A percentile compares a stretch with the other conserved stretches of the same genome.
phyloP scores from a whole-genome alignment of 768 basidiomycete genomes.

The Hypsizygus marmoreus region DNA sequence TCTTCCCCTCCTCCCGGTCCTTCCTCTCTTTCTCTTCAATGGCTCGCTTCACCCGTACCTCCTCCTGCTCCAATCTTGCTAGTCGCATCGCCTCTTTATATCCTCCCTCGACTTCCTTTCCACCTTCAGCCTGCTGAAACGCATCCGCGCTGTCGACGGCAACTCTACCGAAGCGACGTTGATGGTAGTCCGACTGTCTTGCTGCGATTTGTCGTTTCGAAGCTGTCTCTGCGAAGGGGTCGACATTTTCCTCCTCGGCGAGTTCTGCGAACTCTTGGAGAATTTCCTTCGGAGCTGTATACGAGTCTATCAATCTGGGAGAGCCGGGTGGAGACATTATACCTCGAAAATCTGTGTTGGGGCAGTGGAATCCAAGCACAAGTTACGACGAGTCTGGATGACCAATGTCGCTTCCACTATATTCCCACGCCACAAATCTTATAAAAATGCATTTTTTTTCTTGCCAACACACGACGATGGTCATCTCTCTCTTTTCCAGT shows the following conservation, averaged over 20 bases:
- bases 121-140: constrained; percentile 68
- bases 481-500: constrained; percentile 3
- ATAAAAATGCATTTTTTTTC: constrained; percentile 23
- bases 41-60: constrained; percentile 75
- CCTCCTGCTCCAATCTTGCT: constrained; percentile 90
- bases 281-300: constrained; percentile 90
- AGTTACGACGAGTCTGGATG: constrained; percentile 20
- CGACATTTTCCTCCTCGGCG: constrained; percentile 90
- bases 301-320: constrained; percentile 84
- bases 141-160: constrained; percentile 82
- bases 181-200: constrained; percentile 94
- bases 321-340: constrained; percentile 62
- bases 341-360: constrained; percentile 28
- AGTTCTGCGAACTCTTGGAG: constrained; percentile 92
- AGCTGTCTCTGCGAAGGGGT: constrained; percentile 92
- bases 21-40: constrained; percentile 89
- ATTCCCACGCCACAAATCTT: constrained; percentile 32
- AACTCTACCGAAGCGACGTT: constrained; percentile 84
- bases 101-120: constrained; percentile 74
- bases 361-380: constrained; percentile 4
- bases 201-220: constrained; percentile 91
- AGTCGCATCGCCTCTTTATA: constrained; percentile 98
- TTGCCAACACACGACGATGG: constrained; percentile 6
- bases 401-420: constrained; percentile 26
- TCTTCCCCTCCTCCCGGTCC: constrained; percentile 68